Evolutionary conservation across 2,329 filamentous ascomycete genomes (phyloP), one percentile per base, ranked within the genome.

Genomic region (Aureobasidium sp.): DNA sequence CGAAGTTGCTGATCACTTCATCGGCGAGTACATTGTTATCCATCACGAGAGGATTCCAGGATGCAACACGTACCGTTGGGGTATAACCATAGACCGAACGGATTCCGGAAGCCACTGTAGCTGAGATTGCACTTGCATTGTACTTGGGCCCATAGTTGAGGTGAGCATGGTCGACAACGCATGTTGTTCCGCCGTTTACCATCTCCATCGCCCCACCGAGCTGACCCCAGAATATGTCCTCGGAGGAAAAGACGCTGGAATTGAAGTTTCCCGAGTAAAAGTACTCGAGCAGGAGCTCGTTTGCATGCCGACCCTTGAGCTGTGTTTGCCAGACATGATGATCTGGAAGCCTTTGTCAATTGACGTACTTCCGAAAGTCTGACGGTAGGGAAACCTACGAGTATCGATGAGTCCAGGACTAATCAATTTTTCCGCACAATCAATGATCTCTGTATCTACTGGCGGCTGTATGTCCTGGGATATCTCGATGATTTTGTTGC

Each of bases 171-270:
- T 75, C 74, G 10, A 77, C 67, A 3, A 75, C 68, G 0, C 75
- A 77, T 0, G 78, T 79, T 6, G 74, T 78, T 0, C 77, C 77
- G 0, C 71, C 73, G 34, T 78, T 73, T 3, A 79, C 66, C 32
- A 71, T 67, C 63, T 79, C 76, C 20, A 78, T 66, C 13, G 70
- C 70, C 1, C 76, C 78, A 7, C 70, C 72, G 3, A 79, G 66
- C 64, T 78, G 68, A 10, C 77, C 78, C 76, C 77, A 80, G 67
- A 77, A 80, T 4, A 78, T 67, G 64, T 82, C 79, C 3, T 75
- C 68, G 3, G 74, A 64, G 1, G 64, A 67, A 64, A 76, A 78
- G 55, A 75, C 66, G 13, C 68, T 70, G 20, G 69, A 70, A 29
- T 72, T 68, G 32, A 74, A 68, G 55, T 78, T 78, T 26, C 50